Evolutionary conservation across 768 basidiomycete genomes (phyloP).

Genomic region (Serendipita sp.): DNA sequence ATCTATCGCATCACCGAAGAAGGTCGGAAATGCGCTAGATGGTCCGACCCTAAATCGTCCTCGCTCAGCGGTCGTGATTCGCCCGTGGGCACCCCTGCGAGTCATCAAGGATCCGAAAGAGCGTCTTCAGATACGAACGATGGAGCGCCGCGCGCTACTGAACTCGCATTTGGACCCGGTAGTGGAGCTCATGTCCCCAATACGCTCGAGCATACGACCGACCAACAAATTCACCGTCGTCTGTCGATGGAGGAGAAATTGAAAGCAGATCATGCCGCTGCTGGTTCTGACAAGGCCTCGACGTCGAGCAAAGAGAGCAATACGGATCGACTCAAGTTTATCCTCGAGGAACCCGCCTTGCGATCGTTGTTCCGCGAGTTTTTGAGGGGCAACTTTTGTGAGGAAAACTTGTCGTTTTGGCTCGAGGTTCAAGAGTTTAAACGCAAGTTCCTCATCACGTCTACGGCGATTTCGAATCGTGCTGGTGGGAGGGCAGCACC

Average conservation of each 20-base stretch:
- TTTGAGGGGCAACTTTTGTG: slow-evolving; percentile 86
- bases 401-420: slow-evolving; percentile 97
- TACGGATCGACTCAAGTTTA: slow-evolving; percentile 76
- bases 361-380: slow-evolving; percentile 89
- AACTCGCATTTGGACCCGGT: slow-evolving; percentile 9
- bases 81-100: slow-evolving; percentile 18
- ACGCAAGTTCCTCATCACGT: slow-evolving; percentile 88
- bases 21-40: slow-evolving; percentile 70
- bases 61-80: not conserved
- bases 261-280: slow-evolving; percentile 36
- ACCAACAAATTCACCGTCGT: slow-evolving; percentile 59
- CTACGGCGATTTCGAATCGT: slow-evolving; percentile 49
- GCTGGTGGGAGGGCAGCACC: not conserved
- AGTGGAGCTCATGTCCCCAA: slow-evolving; percentile 28
- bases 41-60: slow-evolving; percentile 32
- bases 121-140: slow-evolving; percentile 9
- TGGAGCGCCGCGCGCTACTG: slow-evolving; percentile 6
- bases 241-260: slow-evolving; percentile 64
- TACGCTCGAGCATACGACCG: slow-evolving; percentile 33
- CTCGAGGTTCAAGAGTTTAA: slow-evolving; percentile 95
- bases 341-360: slow-evolving; percentile 81
- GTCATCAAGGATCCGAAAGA: slow-evolving; percentile 29
- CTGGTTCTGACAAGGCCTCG: slow-evolving; percentile 21
- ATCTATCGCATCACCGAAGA: slow-evolving; percentile 91
- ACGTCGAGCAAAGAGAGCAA: slow-evolving; percentile 61